Evolutionary conservation across 257 asterid genomes (phyloP), one percentile per base, ranked within the genome.

Genomic region (Buddleja alternifolia): DNA sequence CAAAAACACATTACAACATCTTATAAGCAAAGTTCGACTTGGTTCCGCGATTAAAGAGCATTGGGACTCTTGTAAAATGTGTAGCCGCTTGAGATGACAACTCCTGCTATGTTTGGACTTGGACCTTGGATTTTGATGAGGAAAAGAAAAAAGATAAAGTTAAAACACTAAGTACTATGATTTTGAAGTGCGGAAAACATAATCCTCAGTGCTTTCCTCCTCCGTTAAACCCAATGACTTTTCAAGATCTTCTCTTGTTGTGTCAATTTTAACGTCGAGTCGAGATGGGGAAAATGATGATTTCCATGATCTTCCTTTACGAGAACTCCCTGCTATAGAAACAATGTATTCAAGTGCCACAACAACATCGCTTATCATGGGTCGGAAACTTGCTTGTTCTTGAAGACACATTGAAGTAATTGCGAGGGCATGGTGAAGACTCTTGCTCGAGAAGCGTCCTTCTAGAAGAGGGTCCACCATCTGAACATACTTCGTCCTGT

Each of bases 381-480:
- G 96, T 0, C 93, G 89, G 46, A 79, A 74, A 37, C 60, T 79
- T 7, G 89, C 89, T 29, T 86, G 88, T 48, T 86, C 93, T 25
- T 86, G 89, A 46, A 88, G 85, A 56, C 96, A 88, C 96, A 88
- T 86, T 20, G 87, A 80, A 0, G 89, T 76, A 23, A 88, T 82
- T 7, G 89, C 86, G 42, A 84, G 77, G 0, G 93, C 85, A 2
- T 88, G 93, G 56, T 82, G 89, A 67, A 88, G 67, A 21, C 84
- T 82, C 76, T 83, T 82, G 6, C 50, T 72, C 1, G 88, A 73
- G 74, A 71, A 80, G 1, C 66, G 53, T 3, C 88, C 89, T 71
- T 79, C 78, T 3, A 88, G 73, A 10, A 73, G 71, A 25, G 96
- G 96, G 37, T 88, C 96, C 62, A 79, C 96, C 83, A 88, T 66